Conservation (phyloP, 805 yeast species). For the Saturnispora zaruensis region DNA sequence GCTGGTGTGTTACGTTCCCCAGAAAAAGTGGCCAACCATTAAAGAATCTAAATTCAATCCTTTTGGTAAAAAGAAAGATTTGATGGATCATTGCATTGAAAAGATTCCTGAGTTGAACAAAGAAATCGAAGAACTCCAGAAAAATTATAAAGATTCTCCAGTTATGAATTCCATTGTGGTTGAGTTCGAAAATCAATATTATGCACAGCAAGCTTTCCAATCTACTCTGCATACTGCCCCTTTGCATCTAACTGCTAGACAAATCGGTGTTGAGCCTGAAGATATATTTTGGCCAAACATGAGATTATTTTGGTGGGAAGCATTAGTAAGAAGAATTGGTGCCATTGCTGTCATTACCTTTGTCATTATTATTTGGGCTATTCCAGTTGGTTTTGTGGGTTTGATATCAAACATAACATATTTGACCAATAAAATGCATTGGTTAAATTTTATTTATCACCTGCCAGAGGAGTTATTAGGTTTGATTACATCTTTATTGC, state of each 20-base stretch:
- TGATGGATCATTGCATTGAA: constrained; percentile 48
- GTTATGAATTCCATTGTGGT: constrained; percentile 79
- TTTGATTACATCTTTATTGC: constrained; percentile 57
- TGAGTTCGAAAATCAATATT: constrained; percentile 68
- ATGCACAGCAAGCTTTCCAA: constrained; percentile 67
- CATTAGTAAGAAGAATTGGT: constrained; percentile 42
- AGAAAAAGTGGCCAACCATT: constrained; percentile 58
- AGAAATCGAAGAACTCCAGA: constrained; percentile 50
- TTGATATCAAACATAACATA: constrained; percentile 58
- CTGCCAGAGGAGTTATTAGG: constrained; percentile 51
- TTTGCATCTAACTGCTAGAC: constrained; percentile 49
- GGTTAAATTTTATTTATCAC: constrained; percentile 47
- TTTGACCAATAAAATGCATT: constrained; percentile 47
- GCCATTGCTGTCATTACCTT: constrained; percentile 49
- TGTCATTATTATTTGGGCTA: constrained; percentile 57
- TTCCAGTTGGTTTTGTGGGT: constrained; percentile 77
- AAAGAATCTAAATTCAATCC: constrained; percentile 28
- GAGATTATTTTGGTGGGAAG: constrained; percentile 77
- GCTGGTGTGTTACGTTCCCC: constrained; percentile 51
- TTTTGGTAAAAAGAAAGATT: constrained; percentile 54
- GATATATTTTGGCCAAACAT: constrained; percentile 65
- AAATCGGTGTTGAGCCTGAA: constrained; percentile 53
- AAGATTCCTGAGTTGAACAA: constrained; percentile 47
- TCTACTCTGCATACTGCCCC: constrained; percentile 58
- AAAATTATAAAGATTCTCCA: constrained; percentile 34